phyloP scores from a whole-genome alignment of 2,329 filamentous ascomycete genomes.

The Aspergillus puulaauensis region DNA sequence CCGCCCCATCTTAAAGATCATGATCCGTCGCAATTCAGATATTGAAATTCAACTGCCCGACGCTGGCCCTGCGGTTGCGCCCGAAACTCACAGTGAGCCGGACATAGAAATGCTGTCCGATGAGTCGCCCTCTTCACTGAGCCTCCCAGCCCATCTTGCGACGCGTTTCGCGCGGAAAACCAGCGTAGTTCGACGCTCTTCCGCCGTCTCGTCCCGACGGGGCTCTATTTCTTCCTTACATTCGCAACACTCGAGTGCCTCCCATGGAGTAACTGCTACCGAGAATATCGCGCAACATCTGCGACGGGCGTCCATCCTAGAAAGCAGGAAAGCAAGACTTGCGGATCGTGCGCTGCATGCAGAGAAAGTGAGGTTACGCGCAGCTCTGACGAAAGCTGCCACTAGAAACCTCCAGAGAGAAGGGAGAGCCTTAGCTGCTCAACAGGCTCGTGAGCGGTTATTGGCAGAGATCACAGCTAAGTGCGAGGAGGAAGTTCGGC shows the following conservation, averaged over 20 bases:
- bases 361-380: slow-evolving; percentile 64
- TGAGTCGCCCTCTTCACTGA: slow-evolving; percentile 39
- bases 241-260: slow-evolving; percentile 58
- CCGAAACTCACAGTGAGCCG: slow-evolving; percentile 26
- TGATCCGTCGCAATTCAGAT: slow-evolving; percentile 45
- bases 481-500: slow-evolving; percentile 65
- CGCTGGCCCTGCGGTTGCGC: slow-evolving; percentile 27
- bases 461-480: slow-evolving; percentile 64
- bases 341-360: slow-evolving; percentile 65
- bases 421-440: slow-evolving; percentile 62
- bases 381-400: slow-evolving; percentile 61
- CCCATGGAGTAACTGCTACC: slow-evolving; percentile 52
- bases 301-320: slow-evolving; percentile 64
- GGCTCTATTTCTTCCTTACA: slow-evolving; percentile 65
- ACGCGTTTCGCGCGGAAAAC: slow-evolving; percentile 60
- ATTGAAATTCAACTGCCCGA: slow-evolving; percentile 42
- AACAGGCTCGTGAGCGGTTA: slow-evolving; percentile 63
- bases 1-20: slow-evolving; percentile 19
- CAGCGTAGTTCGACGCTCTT: slow-evolving; percentile 57
- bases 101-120: slow-evolving; percentile 46
- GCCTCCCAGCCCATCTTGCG: slow-evolving; percentile 61
- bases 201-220: slow-evolving; percentile 62
- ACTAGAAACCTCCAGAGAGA: slow-evolving; percentile 58
- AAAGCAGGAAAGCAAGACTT: slow-evolving; percentile 62
- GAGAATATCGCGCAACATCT: slow-evolving; percentile 65